Percentiles rank a stretch among this genome's conserved stretches.
Conservation (phyloP, 352 stramenopile species). For the Stramenopiles sp. region DNA sequence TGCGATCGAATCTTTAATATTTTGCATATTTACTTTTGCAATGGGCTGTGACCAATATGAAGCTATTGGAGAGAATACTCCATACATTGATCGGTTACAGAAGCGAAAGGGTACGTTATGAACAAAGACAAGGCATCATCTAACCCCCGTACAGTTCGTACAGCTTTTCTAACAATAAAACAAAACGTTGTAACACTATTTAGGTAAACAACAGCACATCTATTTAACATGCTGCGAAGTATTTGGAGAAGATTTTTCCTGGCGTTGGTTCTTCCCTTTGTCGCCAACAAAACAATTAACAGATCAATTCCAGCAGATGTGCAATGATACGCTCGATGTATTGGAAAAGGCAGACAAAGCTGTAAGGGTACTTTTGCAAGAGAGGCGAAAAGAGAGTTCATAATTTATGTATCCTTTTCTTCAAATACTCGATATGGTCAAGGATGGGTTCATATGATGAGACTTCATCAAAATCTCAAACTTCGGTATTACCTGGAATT, state of each 20-base stretch:
- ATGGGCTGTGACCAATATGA: conserved; percentile 11
- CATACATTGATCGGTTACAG: conserved; percentile 6
- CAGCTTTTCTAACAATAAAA: too few relatives aligned
- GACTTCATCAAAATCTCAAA: too few relatives aligned
- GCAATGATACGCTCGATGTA: not conserved
- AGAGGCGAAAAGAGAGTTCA: not conserved
- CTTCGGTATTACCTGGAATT: too few relatives aligned
- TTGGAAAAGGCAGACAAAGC: not conserved
- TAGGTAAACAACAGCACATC: not conserved
- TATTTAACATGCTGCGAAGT: conserved; percentile 1
- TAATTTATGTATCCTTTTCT: too few relatives aligned
- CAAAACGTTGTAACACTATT: too few relatives aligned
- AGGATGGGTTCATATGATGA: too few relatives aligned
- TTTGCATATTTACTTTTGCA: conserved; percentile 7
- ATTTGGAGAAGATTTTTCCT: conserved; percentile 11
- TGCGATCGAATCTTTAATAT: not conserved
- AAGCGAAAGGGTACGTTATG: too few relatives aligned
- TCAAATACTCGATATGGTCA: too few relatives aligned
- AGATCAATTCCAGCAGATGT: conserved; percentile 1
- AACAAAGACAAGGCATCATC: too few relatives aligned
- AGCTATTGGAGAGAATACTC: conserved; percentile 6
- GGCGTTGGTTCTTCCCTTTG: conserved; percentile 10
- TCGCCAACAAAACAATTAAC: not conserved
- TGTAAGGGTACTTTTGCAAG: not conserved
- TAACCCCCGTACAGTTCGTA: too few relatives aligned